Evolutionary conservation across 306 rosid species (phyloP).

Genomic region (Betula pendula): DNA sequence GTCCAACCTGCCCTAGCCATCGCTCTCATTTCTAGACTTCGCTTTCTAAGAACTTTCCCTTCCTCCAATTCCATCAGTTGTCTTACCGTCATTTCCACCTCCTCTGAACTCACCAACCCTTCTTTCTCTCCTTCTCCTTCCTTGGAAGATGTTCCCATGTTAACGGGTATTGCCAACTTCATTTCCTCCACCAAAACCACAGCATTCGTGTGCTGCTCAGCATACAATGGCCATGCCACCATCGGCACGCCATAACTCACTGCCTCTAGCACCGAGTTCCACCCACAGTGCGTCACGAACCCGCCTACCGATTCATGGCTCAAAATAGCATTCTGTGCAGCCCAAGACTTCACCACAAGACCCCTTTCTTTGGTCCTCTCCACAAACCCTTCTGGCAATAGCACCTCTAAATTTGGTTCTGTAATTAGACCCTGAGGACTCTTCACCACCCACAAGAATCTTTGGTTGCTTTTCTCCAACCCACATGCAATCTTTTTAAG

Average conservation of each 20-base stretch:
- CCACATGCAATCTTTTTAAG: neutral
- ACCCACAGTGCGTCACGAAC: slow-evolving; percentile 7
- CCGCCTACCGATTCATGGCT: slow-evolving; percentile 1
- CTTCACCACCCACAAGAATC: slow-evolving; percentile 16
- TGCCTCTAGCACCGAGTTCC: slow-evolving; percentile 13
- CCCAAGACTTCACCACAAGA: slow-evolving; percentile 1
- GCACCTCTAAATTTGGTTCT: neutral
- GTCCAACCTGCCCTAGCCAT: slow-evolving; percentile 28
- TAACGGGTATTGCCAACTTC: slow-evolving; percentile 21
- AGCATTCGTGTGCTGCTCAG: slow-evolving; percentile 11
- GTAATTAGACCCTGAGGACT: neutral
- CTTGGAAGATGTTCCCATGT: neutral
- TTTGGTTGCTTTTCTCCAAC: slow-evolving; percentile 7
- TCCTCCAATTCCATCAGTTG: slow-evolving; percentile 28
- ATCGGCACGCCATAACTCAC: slow-evolving; percentile 3
- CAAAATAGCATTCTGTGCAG: slow-evolving; percentile 6
- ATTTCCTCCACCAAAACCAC: slow-evolving; percentile 21
- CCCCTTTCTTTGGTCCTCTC: neutral
- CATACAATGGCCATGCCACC: slow-evolving; percentile 7
- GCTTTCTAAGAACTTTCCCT: slow-evolving; percentile 17
- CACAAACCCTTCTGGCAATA: slow-evolving; percentile 1
- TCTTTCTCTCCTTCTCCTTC: neutral
- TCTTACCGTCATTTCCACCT: slow-evolving; percentile 25
- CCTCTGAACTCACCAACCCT: slow-evolving; percentile 21
- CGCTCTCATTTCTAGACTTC: slow-evolving; percentile 16